These are phyloP conservation scores for Dalbergia cochinchinensis DNA, from an alignment of 306 rosid genomes.

Conservation along the genomic window DNA sequence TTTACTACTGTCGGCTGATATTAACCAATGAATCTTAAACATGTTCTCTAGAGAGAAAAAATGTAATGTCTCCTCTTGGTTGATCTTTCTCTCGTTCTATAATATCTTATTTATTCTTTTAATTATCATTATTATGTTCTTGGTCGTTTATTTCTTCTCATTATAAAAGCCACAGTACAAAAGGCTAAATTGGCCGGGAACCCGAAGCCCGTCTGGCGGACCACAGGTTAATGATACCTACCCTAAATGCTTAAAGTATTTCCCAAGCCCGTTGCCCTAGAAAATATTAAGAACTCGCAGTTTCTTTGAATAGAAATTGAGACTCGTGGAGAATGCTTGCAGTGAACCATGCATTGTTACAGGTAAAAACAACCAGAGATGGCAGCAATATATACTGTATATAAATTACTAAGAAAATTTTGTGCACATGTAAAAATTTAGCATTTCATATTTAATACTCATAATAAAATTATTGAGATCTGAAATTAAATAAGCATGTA, in stretches of 20 bases:
- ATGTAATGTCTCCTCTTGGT: slow-evolving; percentile 1
- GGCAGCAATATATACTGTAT: too few species aligned
- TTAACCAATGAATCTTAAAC: slow-evolving; percentile 39
- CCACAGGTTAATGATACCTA: slow-evolving; percentile 37
- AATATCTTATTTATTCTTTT: neutral
- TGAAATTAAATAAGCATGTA: too few species aligned
- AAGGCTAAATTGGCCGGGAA: slow-evolving; percentile 15
- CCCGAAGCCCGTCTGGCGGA: slow-evolving; percentile 49
- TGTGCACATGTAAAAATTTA: too few species aligned
- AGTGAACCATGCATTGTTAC: too few species aligned
- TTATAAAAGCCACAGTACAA: too few species aligned
- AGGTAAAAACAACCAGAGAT: too few species aligned
- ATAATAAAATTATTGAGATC: too few species aligned
- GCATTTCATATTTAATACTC: too few species aligned
- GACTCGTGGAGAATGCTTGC: neutral
- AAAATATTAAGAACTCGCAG: neutral
- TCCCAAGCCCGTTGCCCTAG: too few species aligned
- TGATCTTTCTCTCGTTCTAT: neutral
- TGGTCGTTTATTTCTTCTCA: too few species aligned
- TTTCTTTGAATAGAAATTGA: neutral
- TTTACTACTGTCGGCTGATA: slow-evolving; percentile 56
- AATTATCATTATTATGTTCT: too few species aligned
- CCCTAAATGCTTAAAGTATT: slow-evolving; percentile 32
- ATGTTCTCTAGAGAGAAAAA: slow-evolving; percentile 15
- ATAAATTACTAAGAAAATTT: too few species aligned